Evolutionary conservation across 495 filamentous ascomycete genomes (phyloP).

Genomic region (Penicillium steckii): DNA sequence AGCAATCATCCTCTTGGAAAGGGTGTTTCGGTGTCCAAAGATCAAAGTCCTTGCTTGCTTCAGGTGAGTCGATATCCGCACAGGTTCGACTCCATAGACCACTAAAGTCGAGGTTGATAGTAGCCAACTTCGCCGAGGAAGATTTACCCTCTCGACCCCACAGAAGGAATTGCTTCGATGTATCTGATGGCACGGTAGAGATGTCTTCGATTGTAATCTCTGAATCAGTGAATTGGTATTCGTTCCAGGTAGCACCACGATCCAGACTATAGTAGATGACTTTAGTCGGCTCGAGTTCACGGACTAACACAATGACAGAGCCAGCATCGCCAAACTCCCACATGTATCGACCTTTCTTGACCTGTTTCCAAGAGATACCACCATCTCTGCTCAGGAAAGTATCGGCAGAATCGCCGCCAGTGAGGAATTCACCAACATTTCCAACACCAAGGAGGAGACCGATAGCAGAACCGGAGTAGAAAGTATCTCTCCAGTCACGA

Average conservation of each 20-base stretch:
- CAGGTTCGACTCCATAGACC: constrained; percentile 69
- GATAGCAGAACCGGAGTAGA: constrained; percentile 82
- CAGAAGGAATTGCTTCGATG: constrained; percentile 82
- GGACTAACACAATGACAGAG: constrained; percentile 82
- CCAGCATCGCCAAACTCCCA: constrained; percentile 97
- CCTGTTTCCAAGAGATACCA: constrained; percentile 81
- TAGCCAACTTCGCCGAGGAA: constrained; percentile 49
- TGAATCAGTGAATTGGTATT: constrained; percentile 68
- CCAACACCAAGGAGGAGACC: constrained; percentile 90
- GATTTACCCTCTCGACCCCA: constrained; percentile 63
- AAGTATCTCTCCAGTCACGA: constrained; percentile 71
- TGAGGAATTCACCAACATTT: constrained; percentile 74
- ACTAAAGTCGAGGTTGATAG: constrained; percentile 85
- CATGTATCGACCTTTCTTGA: constrained; percentile 80
- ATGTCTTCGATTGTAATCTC: constrained; percentile 72
- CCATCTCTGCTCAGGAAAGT: constrained; percentile 89
- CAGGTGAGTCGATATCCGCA: constrained; percentile 49
- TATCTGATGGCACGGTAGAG: constrained; percentile 85
- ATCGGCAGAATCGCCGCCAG: constrained; percentile 58
- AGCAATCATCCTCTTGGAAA: constrained; percentile 67
- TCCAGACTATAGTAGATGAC: constrained; percentile 74
- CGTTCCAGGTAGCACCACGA: constrained; percentile 71
- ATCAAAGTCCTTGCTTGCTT: constrained; percentile 72
- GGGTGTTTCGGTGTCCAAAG: constrained; percentile 85
- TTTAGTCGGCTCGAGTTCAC: constrained; percentile 61